Conservation (phyloP, 2,329 filamentous ascomycete genomes). For the Epichloe gansuensis region DNA sequence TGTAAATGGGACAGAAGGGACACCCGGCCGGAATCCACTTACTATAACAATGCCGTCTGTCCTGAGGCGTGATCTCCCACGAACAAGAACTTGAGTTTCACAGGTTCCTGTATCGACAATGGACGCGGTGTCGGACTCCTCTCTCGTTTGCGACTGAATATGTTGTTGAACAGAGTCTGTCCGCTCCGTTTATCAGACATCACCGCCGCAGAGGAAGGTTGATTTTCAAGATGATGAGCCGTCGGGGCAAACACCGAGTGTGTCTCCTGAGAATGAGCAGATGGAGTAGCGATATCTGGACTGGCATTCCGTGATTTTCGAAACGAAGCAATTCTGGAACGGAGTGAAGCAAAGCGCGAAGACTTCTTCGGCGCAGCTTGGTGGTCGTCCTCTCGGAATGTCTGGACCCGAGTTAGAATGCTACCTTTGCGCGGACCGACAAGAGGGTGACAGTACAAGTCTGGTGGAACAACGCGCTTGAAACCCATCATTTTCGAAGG, state of each 20-base stretch:
- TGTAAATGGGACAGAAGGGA: background rate
- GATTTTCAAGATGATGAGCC: background rate
- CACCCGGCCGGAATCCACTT: conserved; percentile 3
- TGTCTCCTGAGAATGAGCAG: background rate
- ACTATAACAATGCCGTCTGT: conserved; percentile 29
- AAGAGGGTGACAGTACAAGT: conserved; percentile 12
- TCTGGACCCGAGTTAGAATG: background rate
- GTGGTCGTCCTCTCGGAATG: background rate
- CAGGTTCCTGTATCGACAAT: background rate
- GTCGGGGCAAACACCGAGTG: background rate
- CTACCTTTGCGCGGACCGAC: background rate
- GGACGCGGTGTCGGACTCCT: conserved; percentile 7
- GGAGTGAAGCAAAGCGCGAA: background rate
- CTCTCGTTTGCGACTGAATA: conserved; percentile 11
- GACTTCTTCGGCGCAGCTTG: background rate
- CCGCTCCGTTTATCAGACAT: background rate
- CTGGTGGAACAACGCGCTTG: conserved; percentile 18
- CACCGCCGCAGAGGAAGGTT: background rate
- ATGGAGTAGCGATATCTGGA: no score
- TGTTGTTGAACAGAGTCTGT: background rate
- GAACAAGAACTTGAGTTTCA: conserved; percentile 24
- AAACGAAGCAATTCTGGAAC: background rate
- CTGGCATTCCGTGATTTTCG: background rate
- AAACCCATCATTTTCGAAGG: conserved; percentile 23
- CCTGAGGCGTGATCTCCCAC: conserved; percentile 21